Conservation (phyloP, 1,284 basidiomycete species). For the Cryptococcus wingfieldii region DNA sequence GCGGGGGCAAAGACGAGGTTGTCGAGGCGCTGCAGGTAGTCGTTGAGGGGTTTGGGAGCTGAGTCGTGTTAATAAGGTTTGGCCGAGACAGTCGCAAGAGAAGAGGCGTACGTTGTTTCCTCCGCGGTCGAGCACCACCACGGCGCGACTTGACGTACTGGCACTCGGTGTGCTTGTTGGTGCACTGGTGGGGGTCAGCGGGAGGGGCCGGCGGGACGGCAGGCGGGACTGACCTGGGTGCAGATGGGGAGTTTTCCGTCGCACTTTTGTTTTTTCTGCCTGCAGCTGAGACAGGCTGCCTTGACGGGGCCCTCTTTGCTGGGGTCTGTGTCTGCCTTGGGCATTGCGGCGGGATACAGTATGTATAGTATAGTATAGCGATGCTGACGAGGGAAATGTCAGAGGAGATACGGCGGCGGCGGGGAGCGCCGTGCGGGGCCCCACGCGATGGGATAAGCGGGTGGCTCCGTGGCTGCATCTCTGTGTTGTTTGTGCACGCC, state of each 20-base stretch:
- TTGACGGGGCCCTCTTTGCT: constrained; percentile 38
- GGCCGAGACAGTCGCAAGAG: neutral
- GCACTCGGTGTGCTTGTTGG: constrained; percentile 41
- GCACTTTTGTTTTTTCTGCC: constrained; percentile 48
- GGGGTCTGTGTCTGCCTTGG: neutral
- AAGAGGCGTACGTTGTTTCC: constrained; percentile 6
- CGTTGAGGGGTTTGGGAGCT: constrained; percentile 35
- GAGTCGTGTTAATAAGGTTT: constrained; percentile 10
- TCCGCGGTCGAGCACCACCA: constrained; percentile 48
- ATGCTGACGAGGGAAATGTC: too few species aligned
- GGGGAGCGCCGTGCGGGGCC: constrained; percentile 46
- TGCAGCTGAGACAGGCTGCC: constrained; percentile 47
- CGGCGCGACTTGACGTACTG: constrained; percentile 48
- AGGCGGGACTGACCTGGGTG: constrained; percentile 37
- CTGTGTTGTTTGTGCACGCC: constrained; percentile 32
- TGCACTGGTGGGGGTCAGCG: constrained; percentile 25
- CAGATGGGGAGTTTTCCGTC: constrained; percentile 47
- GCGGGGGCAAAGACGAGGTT: constrained; percentile 26
- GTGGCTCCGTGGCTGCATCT: constrained; percentile 46
- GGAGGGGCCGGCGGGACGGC: neutral
- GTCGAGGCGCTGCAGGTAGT: constrained; percentile 46
- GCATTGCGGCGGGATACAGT: neutral
- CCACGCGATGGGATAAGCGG: constrained; percentile 45
- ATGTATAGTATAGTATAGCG: too few species aligned
- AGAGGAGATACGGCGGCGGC: constrained; percentile 46